Percentiles rank a stretch among this genome's conserved stretches.
Conservation (phyloP, 371 early-diverging fungal species). For the Mucor lusitanicus region DNA sequence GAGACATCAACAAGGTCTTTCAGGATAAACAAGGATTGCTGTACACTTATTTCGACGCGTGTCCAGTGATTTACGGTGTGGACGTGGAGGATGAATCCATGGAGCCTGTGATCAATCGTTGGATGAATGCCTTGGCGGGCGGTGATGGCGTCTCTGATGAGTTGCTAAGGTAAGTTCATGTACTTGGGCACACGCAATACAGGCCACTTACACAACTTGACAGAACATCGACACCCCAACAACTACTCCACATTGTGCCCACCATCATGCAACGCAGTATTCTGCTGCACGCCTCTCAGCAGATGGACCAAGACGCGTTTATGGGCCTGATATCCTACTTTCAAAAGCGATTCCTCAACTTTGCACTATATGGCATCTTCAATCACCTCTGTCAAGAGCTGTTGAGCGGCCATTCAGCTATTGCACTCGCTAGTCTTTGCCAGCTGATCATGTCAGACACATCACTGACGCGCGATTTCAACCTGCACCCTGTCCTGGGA, state of each 20-base stretch:
- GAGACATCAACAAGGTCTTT: slow-evolving; percentile 34
- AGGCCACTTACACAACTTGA: not conserved
- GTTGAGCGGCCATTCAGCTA: slow-evolving; percentile 12
- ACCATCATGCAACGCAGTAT: slow-evolving; percentile 36
- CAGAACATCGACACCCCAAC: slow-evolving; percentile 33
- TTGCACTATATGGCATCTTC: slow-evolving; percentile 26
- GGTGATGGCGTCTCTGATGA: slow-evolving; percentile 39
- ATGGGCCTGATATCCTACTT: slow-evolving; percentile 35
- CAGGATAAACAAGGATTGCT: slow-evolving; percentile 29
- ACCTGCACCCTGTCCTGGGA: slow-evolving; percentile 12
- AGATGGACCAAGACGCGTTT: slow-evolving; percentile 25
- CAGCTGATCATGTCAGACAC: slow-evolving; percentile 13
- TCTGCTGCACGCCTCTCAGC: slow-evolving; percentile 20
- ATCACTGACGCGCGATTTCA: slow-evolving; percentile 4
- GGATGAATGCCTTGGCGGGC: slow-evolving; percentile 38
- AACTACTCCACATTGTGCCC: slow-evolving; percentile 30
- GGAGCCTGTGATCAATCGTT: slow-evolving; percentile 31
- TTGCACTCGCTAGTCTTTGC: slow-evolving; percentile 27
- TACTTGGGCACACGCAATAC: not conserved
- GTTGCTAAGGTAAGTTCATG: slow-evolving; percentile 20
- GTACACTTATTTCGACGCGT: slow-evolving; percentile 36
- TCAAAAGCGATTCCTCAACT: slow-evolving; percentile 36
- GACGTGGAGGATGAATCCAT: slow-evolving; percentile 23
- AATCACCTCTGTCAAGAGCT: slow-evolving; percentile 34
- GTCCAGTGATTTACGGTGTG: slow-evolving; percentile 29